Evolutionary conservation across 1,284 basidiomycete species (phyloP), one percentile per base, ranked within the genome.

Genomic region (Pterulicium gracile): DNA sequence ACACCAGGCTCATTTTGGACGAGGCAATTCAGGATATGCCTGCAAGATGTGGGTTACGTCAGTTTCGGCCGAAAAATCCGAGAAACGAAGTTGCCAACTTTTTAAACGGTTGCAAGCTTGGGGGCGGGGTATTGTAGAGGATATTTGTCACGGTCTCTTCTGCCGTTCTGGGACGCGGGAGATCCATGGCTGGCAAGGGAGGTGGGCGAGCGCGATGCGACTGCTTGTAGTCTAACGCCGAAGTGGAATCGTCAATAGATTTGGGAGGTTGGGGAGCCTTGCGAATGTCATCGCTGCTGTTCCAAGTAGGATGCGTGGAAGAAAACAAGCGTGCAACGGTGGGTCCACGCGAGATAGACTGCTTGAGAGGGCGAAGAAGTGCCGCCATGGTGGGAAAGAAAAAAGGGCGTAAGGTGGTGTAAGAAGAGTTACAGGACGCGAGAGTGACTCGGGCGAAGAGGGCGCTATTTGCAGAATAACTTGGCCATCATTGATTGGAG

Each of bases 1-100:
- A 99, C 96, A 63, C 96, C 96, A 2, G 96, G 96, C 67, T 99
- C 96, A 63, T 99, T 98, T 68, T 99, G 96, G 4, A 99, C 96
- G 51, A 99, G 81, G 66, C 94, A 98, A 70, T 98, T 98, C 54
- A 99, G 77, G 50, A 95, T 81, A 62, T 98, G 96, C 62, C 93
- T 88, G 60, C 50, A 22, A 53, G 53, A 50, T 55, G 24, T 18
- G 42, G 52, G 27, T 53, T 49, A 43, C 52, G 52, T 17, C 24
- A 14, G 24, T 40, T 14, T 12, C 20, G 22, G 3, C 43, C 50
- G 17, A 36, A 48, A 52, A 47, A 44, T n/a, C n/a, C 12, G 41
- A 44, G 32, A 47, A 24, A 50, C 35, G 21, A 42, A 45, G 40
- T 21, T 40, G 69, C 77, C 51, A 53, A 92, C 88, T 90, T 89